Evolutionary conservation across 73 alveolate genomes (phyloP).

Genomic region (Tetrahymena malaccensis): DNA sequence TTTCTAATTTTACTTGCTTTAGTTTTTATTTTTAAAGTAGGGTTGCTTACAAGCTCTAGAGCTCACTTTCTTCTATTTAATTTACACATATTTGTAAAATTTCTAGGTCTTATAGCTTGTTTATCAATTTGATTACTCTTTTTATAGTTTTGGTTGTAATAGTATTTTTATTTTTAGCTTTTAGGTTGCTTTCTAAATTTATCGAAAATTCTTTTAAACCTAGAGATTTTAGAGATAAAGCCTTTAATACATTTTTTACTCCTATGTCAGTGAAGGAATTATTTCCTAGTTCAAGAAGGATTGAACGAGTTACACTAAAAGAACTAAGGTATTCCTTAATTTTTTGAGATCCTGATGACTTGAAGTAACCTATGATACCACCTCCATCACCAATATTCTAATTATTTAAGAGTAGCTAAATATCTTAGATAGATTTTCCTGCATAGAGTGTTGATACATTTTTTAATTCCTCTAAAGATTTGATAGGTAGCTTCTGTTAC

Average conservation of each 20-base stretch:
- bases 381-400: neutral
- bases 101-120: neutral
- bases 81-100: neutral
- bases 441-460: neutral
- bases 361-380: neutral
- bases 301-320: neutral
- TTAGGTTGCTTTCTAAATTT: neutral
- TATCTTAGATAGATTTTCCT: neutral
- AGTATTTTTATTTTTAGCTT: neutral
- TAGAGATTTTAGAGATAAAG: neutral
- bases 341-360: neutral
- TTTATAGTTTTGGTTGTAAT: neutral
- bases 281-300: neutral
- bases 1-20: neutral
- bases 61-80: neutral
- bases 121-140: neutral
- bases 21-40: neutral
- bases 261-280: neutral
- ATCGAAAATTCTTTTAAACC: neutral
- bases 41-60: neutral
- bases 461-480: neutral
- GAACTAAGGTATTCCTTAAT: neutral
- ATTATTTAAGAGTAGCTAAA: neutral
- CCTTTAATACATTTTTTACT: neutral
- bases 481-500: neutral